These are phyloP conservation scores for Casaregolazyma suthepensis DNA, from an alignment of 1,139 yeast species.

Conservation along the genomic window DNA sequence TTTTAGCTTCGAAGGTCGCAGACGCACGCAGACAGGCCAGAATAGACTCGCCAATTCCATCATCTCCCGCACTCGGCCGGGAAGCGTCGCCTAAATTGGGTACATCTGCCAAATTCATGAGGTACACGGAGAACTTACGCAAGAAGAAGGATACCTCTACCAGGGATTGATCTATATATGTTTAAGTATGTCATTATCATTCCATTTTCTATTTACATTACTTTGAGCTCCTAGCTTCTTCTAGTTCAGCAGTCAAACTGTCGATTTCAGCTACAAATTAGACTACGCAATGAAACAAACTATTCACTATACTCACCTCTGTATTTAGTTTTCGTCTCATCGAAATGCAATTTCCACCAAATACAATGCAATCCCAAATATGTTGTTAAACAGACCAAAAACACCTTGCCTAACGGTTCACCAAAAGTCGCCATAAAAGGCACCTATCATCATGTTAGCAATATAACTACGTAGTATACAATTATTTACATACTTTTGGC, in stretches of 20 bases:
- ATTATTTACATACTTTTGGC: neutral
- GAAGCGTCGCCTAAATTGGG: conserved; percentile 8
- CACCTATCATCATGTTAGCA: neutral
- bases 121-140: conserved; percentile 21
- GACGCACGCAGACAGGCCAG: conserved; percentile 17
- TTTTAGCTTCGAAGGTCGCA: conserved; percentile 40
- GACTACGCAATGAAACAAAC: neutral
- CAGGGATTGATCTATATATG: neutral
- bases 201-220: neutral
- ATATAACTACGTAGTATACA: neutral
- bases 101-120: conserved; percentile 19
- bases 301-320: conserved; percentile 9
- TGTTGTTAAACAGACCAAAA: conserved; percentile 17
- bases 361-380: conserved; percentile 20
- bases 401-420: conserved; percentile 18
- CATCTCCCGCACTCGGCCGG: conserved; percentile 6
- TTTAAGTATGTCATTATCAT: neutral
- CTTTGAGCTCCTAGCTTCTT: neutral
- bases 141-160: conserved; percentile 8
- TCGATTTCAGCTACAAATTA: neutral
- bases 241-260: neutral
- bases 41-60: conserved; percentile 6
- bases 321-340: conserved; percentile 11
- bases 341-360: conserved; percentile 19
- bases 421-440: conserved; percentile 13